Base-by-base conservation (phyloP, 768 basidiomycete genomes). In the Mycena belliarum region DNA sequence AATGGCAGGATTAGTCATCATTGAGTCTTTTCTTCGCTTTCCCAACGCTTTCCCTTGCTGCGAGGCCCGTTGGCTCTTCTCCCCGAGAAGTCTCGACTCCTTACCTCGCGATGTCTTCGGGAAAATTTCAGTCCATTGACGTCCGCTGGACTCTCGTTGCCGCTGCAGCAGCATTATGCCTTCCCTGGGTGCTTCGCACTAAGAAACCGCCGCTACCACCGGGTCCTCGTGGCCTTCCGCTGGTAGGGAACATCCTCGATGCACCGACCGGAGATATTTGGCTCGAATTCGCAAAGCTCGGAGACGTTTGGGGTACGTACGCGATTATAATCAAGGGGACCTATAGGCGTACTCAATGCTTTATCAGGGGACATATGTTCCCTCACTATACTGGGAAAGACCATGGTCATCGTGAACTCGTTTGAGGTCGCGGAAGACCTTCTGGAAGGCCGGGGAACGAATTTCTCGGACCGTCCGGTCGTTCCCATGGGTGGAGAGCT, bases 391-490 rank as follows among this genome's bases (percentile, higher is more conserved):
- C 72, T 82, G 10, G 80, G 75, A 4, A 79, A 82, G 55, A 72
- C 73, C 38, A 73, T 80, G 37, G 41, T 83, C 29, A 65, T 84
- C 49, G 24, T 84, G n/a, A 83, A 81, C 65, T 75, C 72, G 0
- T 61, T 59, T 8, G 64, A 75, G 25, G 55, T 63, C 4, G 81
- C 81, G 3, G 63, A 71, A n/a, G 79, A 82, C 32, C 70, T 84
- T 69, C 76, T 84, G 23, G 79, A 83, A 41, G 78, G 76, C 60
- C 80, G 77, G 52, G 78, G 82, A 28, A 69, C 74, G 12, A 75
- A 77, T 25, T 84, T 84, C 62, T 85, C 84, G 15, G 82, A 85
- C 67, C 73, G 84, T 32, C 82, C 84, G 0, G 53, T 71, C 15
- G 63, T 75, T 48, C 70, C 68, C 38, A 76, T 79, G 75, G 72